Percentiles rank a stretch among this genome's conserved stretches.
phyloP scores from a whole-genome alignment of 352 stramenopile genomes.

The Pythium chondricola region DNA sequence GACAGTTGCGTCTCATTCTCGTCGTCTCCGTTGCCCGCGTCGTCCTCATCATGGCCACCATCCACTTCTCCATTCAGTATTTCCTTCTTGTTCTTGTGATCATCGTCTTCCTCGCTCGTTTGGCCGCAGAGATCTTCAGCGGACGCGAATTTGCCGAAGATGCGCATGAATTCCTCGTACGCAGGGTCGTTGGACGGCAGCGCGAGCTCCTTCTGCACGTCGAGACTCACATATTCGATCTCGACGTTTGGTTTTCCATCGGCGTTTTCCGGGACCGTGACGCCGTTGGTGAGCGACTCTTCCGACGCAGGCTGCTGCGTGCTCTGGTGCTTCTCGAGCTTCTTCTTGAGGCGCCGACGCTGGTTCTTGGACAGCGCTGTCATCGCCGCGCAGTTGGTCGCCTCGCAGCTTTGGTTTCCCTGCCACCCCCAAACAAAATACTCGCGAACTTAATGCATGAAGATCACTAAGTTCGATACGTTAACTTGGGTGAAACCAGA shows the following conservation, averaged over 20 bases:
- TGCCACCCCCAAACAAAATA: not conserved
- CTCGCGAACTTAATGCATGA: not conserved
- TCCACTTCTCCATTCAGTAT: constrained; percentile 9
- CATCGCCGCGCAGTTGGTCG: not conserved
- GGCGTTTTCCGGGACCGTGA: not conserved
- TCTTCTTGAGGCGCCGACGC: constrained; percentile 75
- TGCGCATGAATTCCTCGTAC: constrained; percentile 84
- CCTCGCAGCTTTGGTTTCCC: not conserved
- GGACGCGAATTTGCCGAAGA: constrained; percentile 83
- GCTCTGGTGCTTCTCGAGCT: constrained; percentile 55
- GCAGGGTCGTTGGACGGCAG: constrained; percentile 53
- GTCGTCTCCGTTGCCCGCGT: constrained; percentile 19
- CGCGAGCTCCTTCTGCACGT: constrained; percentile 58
- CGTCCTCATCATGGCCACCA: constrained; percentile 18
- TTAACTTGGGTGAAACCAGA: not conserved
- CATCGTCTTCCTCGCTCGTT: constrained; percentile 37
- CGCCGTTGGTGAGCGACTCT: not conserved
- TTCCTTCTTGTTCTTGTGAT: constrained; percentile 1
- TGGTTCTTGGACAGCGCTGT: constrained; percentile 77
- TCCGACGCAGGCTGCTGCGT: constrained; percentile 7
- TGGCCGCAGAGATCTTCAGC: constrained; percentile 74
- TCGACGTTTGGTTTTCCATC: constrained; percentile 34
- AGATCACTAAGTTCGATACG: constrained; percentile 1
- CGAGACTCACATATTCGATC: constrained; percentile 81
- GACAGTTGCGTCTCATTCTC: constrained; percentile 60